Evolutionary conservation across 2,329 filamentous ascomycete genomes (phyloP), one percentile per base, ranked within the genome.

Genomic region (Colletotrichum paranaense): DNA sequence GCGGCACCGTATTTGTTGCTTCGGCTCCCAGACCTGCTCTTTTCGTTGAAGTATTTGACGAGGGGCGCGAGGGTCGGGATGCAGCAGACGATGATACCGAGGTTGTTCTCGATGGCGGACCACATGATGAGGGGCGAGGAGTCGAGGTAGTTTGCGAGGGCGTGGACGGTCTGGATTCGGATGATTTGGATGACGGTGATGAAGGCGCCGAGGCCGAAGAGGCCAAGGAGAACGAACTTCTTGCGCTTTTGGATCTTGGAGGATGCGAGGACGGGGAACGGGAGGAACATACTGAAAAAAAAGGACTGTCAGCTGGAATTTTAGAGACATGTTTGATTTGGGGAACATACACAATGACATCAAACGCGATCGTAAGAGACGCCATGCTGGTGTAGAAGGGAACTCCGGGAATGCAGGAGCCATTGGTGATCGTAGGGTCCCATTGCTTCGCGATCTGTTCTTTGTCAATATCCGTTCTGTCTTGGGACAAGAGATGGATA

Each of bases 141-240:
- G 78, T 88, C 85, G 52, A 85, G 82, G 68, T 85, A 86, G 75
- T 84, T 85, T 19, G 77, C 75, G 4, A 88, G 82, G 5, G 80
- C 81, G 52, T 81, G 81, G 72, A 89, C 83, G 28, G 85, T 87
- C 65, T 85, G 82, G 69, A 89, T 86, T 28, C 87, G 87, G 74
- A 89, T 82, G 73, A 87, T 84, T 74, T 88, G 87, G 68, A 88
- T 86, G 64, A 87, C 75, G 9, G 85, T 87, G 62, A 88, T 83
- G 79, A 89, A 88, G 63, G 86, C 79, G 14, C 87, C 88, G 14
- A 89, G 81, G 2, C 81, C 82, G 76, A 88, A 88, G 46, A 88
- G 79, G 11, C 79, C 79, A 1, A 83, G 79, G 0, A 88, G 79
- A 1, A 86, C 81, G 11, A 84, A 62, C 78, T 87, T 86, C 60